Evolutionary conservation across 2,329 filamentous ascomycete genomes (phyloP).

Genomic region (Apiospora hydei): DNA sequence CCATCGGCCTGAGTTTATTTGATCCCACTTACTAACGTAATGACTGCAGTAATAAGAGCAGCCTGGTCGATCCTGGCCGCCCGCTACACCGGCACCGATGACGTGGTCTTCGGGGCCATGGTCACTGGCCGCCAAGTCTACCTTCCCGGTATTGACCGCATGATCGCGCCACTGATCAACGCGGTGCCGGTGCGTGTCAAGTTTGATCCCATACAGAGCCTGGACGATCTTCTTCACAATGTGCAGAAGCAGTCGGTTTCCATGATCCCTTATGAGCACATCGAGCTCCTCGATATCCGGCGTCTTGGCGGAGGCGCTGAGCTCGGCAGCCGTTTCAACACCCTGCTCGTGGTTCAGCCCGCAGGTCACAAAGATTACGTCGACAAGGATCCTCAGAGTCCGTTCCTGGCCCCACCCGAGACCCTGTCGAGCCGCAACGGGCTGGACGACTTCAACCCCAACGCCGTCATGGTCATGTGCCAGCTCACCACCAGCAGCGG

Average conservation of each 20-base stretch:
- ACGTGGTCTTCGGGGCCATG: constrained; percentile 22
- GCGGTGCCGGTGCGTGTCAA: constrained; percentile 23
- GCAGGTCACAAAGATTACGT: constrained; percentile 8
- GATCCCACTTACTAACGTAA: background rate
- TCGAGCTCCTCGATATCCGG: constrained; percentile 17
- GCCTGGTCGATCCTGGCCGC: constrained; percentile 20
- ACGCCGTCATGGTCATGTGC: constrained; percentile 25
- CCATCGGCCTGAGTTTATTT: background rate
- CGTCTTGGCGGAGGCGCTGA: background rate
- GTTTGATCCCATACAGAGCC: constrained; percentile 10
- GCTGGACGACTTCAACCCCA: constrained; percentile 24
- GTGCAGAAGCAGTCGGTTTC: constrained; percentile 15
- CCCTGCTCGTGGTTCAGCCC: constrained; percentile 19
- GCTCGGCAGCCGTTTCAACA: constrained; percentile 19
- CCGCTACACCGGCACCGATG: background rate
- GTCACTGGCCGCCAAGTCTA: constrained; percentile 9
- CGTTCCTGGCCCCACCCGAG: background rate
- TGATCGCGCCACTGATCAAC: constrained; percentile 23
- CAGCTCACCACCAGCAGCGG: constrained; percentile 5
- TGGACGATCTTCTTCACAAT: background rate
- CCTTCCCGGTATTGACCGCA: constrained; percentile 14
- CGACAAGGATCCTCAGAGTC: background rate
- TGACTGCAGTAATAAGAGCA: background rate
- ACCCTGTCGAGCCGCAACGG: constrained; percentile 20
- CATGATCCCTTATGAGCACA: constrained; percentile 20